Evolutionary conservation across 805 yeast species (phyloP).

Genomic region (Ogataea wickerhamii): DNA sequence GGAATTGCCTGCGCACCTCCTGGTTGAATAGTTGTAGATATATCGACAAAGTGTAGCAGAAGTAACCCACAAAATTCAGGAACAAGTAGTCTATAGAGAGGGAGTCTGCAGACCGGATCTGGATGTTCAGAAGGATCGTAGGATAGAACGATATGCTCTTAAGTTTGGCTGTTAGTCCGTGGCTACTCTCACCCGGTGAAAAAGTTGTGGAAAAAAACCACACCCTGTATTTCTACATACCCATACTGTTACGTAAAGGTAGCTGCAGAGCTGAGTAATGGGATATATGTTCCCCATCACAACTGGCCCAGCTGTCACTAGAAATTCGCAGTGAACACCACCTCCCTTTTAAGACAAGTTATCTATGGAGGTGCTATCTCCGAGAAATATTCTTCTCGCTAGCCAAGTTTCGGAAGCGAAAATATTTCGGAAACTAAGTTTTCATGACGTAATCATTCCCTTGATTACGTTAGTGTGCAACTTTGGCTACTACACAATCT

Average conservation of each 20-base stretch:
- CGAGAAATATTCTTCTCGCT: too few relatives aligned
- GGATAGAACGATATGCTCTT: constrained; percentile 51
- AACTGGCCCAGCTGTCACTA: too few relatives aligned
- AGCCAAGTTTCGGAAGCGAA: too few relatives aligned
- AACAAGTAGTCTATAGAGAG: constrained; percentile 46
- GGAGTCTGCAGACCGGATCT: constrained; percentile 42
- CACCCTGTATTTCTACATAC: constrained; percentile 23
- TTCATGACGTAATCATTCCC: neutral
- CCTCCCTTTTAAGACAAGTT: too few relatives aligned
- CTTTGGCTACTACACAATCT: neutral
- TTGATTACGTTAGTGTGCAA: neutral
- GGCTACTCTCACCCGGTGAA: too few relatives aligned
- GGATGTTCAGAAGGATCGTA: constrained; percentile 40
- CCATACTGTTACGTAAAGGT: constrained; percentile 30
- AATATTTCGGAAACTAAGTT: neutral
- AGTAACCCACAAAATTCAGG: constrained; percentile 46
- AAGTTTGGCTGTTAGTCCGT: too few relatives aligned
- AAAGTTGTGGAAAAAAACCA: too few relatives aligned
- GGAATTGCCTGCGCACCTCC: constrained; percentile 32
- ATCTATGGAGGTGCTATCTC: too few relatives aligned
- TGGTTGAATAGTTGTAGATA: constrained; percentile 38
- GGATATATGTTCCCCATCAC: too few relatives aligned
- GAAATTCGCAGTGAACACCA: too few relatives aligned
- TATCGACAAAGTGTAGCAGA: constrained; percentile 41
- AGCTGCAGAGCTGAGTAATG: constrained; percentile 25